Evolutionary conservation across 2,329 filamentous ascomycete species (phyloP), one percentile per base, ranked within the genome.

Genomic region (Mariannaea sp.): DNA sequence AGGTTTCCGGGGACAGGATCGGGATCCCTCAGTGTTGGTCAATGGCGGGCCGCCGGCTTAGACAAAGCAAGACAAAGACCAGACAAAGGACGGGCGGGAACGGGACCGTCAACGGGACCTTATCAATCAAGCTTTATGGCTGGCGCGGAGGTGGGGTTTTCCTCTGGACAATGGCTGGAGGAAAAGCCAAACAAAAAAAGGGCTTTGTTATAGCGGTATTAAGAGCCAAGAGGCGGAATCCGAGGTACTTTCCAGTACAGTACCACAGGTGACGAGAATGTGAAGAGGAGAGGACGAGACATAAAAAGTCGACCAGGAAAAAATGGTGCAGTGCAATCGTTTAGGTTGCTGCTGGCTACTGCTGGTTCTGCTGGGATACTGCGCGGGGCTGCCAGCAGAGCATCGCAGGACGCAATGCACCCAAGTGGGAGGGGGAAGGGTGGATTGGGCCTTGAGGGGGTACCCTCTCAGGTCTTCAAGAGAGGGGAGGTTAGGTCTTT

Each of bases 381-480:
- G 65, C 64, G 64, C 64, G 64, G 64, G 64, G 64, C 62, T 66
- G 66, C 66, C 65, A 68, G 54, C 65, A 67, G 65, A 66, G 65
- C 65, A 67, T 66, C 60, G 61, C 62, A 68, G 65, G 56, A 68
- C 66, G 65, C 65, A 67, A 66, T 66, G 65, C 65, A 59, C 62
- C 62, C 61, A 68, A 62, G 55, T 54, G 42, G 58, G 55, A 55
- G 60, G 56, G 57, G 55, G 55, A n/a, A 50, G 47, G 47, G 53
- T 60, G 47, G 54, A 58, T 55, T 56, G 53, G 54, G 55, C 51
- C 54, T 55, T 55, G 50, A 51, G 55, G 54, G 20, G 52, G 54
- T 55, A 52, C 53, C 59, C 58, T 55, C 55, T 56, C 53, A 53
- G 62, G 56, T 51, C 50, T 36, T 58, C 22, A 19, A 13, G 27